phyloP scores from a whole-genome alignment of 2,329 filamentous ascomycete species.

The Emmonsiellopsis sp. region DNA sequence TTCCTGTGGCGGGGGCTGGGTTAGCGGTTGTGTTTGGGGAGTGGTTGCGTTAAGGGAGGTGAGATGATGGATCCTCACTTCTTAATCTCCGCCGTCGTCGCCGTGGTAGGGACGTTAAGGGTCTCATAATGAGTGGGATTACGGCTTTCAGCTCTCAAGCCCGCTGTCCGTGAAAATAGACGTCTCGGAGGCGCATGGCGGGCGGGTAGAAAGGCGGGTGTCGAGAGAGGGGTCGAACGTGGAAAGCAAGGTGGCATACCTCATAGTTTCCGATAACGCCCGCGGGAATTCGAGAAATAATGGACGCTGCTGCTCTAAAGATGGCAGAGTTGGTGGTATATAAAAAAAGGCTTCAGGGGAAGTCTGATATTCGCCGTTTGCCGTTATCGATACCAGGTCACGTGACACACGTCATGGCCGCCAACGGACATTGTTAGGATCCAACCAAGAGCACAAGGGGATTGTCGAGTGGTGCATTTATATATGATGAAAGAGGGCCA shows the following conservation, averaged over 20 bases:
- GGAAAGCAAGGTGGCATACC: constrained; percentile 50
- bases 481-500: no score
- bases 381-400: background rate
- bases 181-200: constrained; percentile 10
- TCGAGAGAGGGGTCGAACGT: constrained; percentile 11
- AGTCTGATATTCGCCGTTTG: background rate
- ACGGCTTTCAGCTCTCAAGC: constrained; percentile 19
- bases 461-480: no score
- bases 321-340: background rate
- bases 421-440: no score
- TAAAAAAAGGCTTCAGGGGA: no score
- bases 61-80: constrained; percentile 45
- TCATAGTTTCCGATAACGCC: constrained; percentile 35
- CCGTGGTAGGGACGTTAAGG: constrained; percentile 61
- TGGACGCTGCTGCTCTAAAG: background rate
- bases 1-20: constrained; percentile 26
- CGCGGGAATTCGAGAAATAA: background rate
- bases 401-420: background rate
- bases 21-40: background rate
- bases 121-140: constrained; percentile 69
- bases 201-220: constrained; percentile 5
- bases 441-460: no score
- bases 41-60: background rate
- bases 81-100: constrained; percentile 72
- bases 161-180: constrained; percentile 39